phyloP scores from a whole-genome alignment of 352 stramenopile genomes.

The Globisporangium iwayamae region DNA sequence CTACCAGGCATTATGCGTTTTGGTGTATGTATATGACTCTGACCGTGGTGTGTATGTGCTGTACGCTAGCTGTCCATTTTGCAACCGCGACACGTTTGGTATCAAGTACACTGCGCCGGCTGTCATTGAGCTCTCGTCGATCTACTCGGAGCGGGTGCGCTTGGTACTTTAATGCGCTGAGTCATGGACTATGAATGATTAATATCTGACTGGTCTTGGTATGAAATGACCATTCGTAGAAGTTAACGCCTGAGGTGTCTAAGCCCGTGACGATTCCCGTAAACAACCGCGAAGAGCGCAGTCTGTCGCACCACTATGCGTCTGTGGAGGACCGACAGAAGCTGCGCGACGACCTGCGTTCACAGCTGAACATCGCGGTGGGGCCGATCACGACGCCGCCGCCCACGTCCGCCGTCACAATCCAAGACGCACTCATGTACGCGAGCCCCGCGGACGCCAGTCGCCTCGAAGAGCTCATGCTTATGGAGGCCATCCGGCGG shows the following conservation, averaged over 20 bases:
- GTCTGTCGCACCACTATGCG: slow-evolving; percentile 44
- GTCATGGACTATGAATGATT: neutral
- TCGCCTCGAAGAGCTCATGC: slow-evolving; percentile 75
- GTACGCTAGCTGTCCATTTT: slow-evolving; percentile 73
- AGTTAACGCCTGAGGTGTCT: slow-evolving; percentile 15
- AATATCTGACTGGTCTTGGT: neutral
- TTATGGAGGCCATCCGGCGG: slow-evolving; percentile 78
- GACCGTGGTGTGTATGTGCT: neutral
- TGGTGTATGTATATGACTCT: neutral
- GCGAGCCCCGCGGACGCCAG: slow-evolving; percentile 48
- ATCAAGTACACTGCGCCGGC: slow-evolving; percentile 48
- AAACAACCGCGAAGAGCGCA: slow-evolving; percentile 22
- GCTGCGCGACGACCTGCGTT: slow-evolving; percentile 67
- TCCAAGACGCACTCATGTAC: slow-evolving; percentile 24
- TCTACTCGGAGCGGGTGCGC: slow-evolving; percentile 34
- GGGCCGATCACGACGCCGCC: slow-evolving; percentile 48
- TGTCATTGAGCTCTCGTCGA: slow-evolving; percentile 38
- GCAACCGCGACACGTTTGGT: slow-evolving; percentile 61
- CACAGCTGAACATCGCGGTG: slow-evolving; percentile 61
- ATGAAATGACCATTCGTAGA: neutral
- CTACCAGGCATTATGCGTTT: neutral
- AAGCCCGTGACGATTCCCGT: slow-evolving; percentile 2
- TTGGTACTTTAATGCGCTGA: slow-evolving; percentile 5
- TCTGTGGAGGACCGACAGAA: slow-evolving; percentile 74
- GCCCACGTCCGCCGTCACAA: slow-evolving; percentile 32